Evolutionary conservation across 163 green algal genomes (phyloP).

Genomic region (Chlamydomonas reinhardtii): DNA sequence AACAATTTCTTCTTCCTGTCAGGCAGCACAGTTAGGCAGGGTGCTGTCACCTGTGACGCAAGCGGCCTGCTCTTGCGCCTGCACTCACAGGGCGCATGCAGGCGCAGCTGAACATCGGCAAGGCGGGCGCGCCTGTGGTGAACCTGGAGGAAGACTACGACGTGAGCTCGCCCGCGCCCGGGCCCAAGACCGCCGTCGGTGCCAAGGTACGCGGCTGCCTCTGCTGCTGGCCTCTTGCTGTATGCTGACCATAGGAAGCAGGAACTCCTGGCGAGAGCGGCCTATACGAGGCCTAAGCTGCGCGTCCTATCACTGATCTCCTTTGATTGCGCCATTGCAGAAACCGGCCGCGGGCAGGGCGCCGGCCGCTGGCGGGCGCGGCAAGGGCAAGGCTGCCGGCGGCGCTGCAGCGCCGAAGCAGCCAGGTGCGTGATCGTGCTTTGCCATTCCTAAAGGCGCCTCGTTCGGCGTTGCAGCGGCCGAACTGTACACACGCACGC

Average conservation of each 20-base stretch:
- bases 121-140: background rate
- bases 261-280: too few relatives aligned
- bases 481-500: too few relatives aligned
- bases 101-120: slow-evolving; percentile 18
- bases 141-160: slow-evolving; percentile 37
- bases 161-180: slow-evolving; percentile 39
- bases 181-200: slow-evolving; percentile 9
- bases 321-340: background rate
- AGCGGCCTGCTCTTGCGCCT: too few relatives aligned
- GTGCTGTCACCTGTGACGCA: too few relatives aligned
- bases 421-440: background rate
- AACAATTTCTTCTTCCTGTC: too few relatives aligned
- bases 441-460: too few relatives aligned
- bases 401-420: slow-evolving; percentile 16
- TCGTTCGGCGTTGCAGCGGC: too few relatives aligned
- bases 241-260: too few relatives aligned
- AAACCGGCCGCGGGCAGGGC: background rate
- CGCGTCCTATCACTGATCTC: too few relatives aligned
- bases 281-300: too few relatives aligned
- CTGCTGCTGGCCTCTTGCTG: too few relatives aligned
- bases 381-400: background rate
- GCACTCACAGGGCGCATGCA: slow-evolving; percentile 20
- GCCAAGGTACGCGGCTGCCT: slow-evolving; percentile 3
- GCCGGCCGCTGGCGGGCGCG: background rate
- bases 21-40: too few relatives aligned